These are phyloP conservation scores for Podospora conica DNA, from an alignment of 495 filamentous ascomycete species.

Conservation along the genomic window DNA sequence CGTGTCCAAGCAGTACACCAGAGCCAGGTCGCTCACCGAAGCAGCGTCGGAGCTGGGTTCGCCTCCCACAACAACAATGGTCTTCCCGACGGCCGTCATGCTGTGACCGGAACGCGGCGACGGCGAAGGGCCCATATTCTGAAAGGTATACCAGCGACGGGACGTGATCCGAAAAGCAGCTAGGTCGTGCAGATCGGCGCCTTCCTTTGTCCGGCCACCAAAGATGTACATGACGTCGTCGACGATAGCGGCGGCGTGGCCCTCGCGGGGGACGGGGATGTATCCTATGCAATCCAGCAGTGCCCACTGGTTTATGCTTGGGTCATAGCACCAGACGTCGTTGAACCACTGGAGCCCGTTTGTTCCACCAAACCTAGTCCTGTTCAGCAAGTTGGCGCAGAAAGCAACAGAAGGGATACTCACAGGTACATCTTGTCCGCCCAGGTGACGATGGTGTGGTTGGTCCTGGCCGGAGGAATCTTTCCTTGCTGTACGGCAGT, in stretches of 20 bases:
- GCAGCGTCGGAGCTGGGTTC: slow-evolving; percentile 84
- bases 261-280: slow-evolving; percentile 88
- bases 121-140: slow-evolving; percentile 97
- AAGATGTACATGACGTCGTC: slow-evolving; percentile 99
- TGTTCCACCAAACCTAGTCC: slow-evolving; percentile 81
- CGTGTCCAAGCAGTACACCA: slow-evolving; percentile 90
- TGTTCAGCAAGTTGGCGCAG: slow-evolving; percentile 19
- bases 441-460: slow-evolving; percentile 87
- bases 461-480: slow-evolving; percentile 87
- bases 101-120: slow-evolving; percentile 92
- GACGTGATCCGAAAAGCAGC: slow-evolving; percentile 91
- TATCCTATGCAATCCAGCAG: slow-evolving; percentile 95
- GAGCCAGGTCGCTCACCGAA: slow-evolving; percentile 74
- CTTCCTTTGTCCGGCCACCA: slow-evolving; percentile 91
- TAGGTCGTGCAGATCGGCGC: slow-evolving; percentile 84
- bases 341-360: slow-evolving; percentile 96
- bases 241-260: slow-evolving; percentile 87
- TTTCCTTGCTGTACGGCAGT: slow-evolving; percentile 57
- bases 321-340: slow-evolving; percentile 96
- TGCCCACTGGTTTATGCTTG: slow-evolving; percentile 71
- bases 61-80: slow-evolving; percentile 85
- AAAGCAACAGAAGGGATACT: slow-evolving; percentile 33
- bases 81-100: slow-evolving; percentile 91
- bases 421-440: slow-evolving; percentile 92
- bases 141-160: slow-evolving; percentile 96